Evolutionary conservation across 179 eudicot species (phyloP), one percentile per base, ranked within the genome.

Genomic region (Nepenthes alata): DNA sequence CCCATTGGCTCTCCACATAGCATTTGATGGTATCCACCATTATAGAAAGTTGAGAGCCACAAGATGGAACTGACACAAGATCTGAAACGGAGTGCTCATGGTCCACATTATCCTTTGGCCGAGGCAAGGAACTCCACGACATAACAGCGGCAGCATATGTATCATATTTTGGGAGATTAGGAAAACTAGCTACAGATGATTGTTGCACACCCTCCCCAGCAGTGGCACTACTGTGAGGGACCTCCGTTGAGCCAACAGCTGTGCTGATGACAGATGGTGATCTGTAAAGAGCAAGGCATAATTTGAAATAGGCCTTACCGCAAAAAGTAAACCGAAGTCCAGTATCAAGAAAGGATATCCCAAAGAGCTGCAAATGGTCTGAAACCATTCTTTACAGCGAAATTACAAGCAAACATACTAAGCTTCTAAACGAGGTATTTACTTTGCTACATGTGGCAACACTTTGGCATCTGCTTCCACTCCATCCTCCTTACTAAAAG

Each of bases 401-500:
- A 57, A 57, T 57, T 35, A 57, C 12, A 36, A 6, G 59, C 16
- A 52, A 11, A 2, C n/a, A 35, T 35, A n/a, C 11, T 7, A 57
- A 12, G 12, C 10, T 13, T 2, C 13, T 10, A 55, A 25, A n/a
- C 11, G 16, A 41, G 58, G 41, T 2, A 64, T 34, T 74, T 74
- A 78, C 82, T 78, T 78, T 48, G 55, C 64, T 47, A 61, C 65
- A 52, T 60, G 72, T 35, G 2, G 69, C 2, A 61, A 41, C 12
- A 44, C 60, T 49, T 57, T 35, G 35, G 55, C 16, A 60, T 72
- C 61, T 49, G 50, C 37, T 61, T 65, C 67, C 50, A 66, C 71
- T 66, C 79, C 82, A 72, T 78, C 75, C 65, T 78, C 82, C 69
- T 72, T 78, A 47, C 75, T 63, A 37, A 38, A 60, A 59, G 72